phyloP scores from a whole-genome alignment of 768 basidiomycete genomes.

The Mycena pura region DNA sequence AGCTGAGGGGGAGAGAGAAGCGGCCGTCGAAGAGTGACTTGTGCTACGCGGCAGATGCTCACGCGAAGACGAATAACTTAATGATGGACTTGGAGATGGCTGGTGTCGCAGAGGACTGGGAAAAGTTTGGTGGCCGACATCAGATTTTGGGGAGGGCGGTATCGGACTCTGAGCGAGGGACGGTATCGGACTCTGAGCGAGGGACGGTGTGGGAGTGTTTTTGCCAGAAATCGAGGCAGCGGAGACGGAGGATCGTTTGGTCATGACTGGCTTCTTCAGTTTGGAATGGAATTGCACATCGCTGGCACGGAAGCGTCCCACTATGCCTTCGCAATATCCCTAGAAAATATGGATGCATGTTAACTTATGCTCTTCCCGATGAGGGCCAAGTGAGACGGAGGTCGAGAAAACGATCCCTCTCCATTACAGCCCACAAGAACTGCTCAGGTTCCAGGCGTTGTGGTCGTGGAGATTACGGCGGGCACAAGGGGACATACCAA shows the following conservation, averaged over 20 bases:
- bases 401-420: no score
- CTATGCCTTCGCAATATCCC: slow-evolving; percentile 90
- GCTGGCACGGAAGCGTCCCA: slow-evolving; percentile 70
- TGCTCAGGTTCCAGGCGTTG: neutral
- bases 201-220: slow-evolving; percentile 21
- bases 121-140: neutral
- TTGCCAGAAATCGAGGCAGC: slow-evolving; percentile 22
- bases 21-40: slow-evolving; percentile 21
- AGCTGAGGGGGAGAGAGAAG: slow-evolving; percentile 8
- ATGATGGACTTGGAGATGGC: slow-evolving; percentile 26
- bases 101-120: slow-evolving; percentile 17
- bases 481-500: slow-evolving; percentile 56
- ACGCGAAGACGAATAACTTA: slow-evolving; percentile 12
- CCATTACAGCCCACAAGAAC: no score
- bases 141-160: slow-evolving; percentile 5
- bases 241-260: slow-evolving; percentile 63
- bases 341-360: slow-evolving; percentile 33
- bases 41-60: slow-evolving; percentile 16
- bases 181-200: slow-evolving; percentile 6
- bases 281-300: slow-evolving; percentile 75
- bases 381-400: neutral
- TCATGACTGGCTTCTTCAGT: slow-evolving; percentile 81
- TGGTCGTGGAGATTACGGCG: neutral
- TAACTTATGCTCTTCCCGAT: neutral
- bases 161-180: slow-evolving; percentile 5